Conservation (phyloP, 73 alveolate genomes). For the Tetrahymena thermophila region DNA sequence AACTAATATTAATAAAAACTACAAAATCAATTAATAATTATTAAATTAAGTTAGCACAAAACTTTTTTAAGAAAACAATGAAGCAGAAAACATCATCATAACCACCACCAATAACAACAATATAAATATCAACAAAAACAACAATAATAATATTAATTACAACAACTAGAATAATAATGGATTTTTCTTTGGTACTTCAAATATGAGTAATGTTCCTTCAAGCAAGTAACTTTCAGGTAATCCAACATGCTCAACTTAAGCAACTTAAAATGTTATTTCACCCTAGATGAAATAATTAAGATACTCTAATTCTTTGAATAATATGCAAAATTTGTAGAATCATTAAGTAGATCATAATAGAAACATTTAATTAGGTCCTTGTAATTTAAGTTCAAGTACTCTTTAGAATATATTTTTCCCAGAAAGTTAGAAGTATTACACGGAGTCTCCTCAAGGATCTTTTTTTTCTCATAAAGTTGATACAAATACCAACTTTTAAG, state of each 20-base stretch:
- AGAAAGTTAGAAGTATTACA: neutral
- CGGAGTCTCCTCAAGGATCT: neutral
- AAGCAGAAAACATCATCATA: neutral
- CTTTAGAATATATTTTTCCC: neutral
- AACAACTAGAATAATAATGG: neutral
- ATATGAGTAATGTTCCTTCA: neutral
- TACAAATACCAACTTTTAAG: neutral
- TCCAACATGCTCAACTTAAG: neutral
- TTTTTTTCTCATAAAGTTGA: neutral
- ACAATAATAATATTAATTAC: neutral
- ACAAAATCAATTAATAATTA: neutral
- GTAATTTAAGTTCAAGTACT: neutral
- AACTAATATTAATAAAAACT: neutral
- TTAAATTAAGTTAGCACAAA: neutral
- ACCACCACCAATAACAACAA: too few relatives aligned
- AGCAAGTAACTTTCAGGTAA: neutral
- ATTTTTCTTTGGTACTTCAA: neutral
- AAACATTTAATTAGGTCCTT: neutral
- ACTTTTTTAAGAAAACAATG: neutral
- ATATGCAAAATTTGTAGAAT: neutral
- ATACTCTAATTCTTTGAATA: neutral
- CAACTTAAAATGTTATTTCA: neutral
- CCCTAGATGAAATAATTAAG: neutral
- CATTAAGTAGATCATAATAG: neutral
- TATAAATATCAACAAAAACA: too few relatives aligned